Evolutionary conservation across 306 rosid genomes (phyloP).

Genomic region (Rosa rugosa): DNA sequence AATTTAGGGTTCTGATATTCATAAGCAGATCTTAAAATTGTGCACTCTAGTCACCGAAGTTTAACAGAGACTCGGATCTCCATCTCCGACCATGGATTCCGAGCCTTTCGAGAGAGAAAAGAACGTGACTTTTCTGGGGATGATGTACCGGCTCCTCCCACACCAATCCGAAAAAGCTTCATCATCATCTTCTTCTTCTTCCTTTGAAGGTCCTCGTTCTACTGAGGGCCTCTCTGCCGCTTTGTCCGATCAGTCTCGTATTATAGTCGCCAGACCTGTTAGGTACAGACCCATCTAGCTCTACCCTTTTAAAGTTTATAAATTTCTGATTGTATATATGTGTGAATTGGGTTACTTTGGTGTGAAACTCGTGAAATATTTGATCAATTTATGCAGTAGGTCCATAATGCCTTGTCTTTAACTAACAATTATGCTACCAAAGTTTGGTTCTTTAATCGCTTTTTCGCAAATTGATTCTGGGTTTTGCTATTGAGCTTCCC

Average conservation of each 20-base stretch:
- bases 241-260: conserved; percentile 40
- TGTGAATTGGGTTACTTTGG: background rate
- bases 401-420: background rate
- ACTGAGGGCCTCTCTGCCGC: conserved; percentile 36
- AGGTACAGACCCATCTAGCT: conserved; percentile 30
- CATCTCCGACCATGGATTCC: no score
- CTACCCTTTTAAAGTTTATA: background rate
- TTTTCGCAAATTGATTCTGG: background rate
- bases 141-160: no score
- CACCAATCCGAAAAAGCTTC: no score
- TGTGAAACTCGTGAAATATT: background rate
- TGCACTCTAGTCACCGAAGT: no score
- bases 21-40: no score
- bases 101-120: no score
- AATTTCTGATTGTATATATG: background rate
- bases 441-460: background rate
- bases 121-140: no score
- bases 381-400: background rate
- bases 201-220: conserved; percentile 11
- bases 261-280: conserved; percentile 42
- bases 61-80: no score
- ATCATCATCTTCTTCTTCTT: no score
- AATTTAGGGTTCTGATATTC: no score
- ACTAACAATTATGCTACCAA: background rate
- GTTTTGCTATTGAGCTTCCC: background rate